Conservation (phyloP, 2,329 filamentous ascomycete genomes). For the Cladophialophora psammophila region DNA sequence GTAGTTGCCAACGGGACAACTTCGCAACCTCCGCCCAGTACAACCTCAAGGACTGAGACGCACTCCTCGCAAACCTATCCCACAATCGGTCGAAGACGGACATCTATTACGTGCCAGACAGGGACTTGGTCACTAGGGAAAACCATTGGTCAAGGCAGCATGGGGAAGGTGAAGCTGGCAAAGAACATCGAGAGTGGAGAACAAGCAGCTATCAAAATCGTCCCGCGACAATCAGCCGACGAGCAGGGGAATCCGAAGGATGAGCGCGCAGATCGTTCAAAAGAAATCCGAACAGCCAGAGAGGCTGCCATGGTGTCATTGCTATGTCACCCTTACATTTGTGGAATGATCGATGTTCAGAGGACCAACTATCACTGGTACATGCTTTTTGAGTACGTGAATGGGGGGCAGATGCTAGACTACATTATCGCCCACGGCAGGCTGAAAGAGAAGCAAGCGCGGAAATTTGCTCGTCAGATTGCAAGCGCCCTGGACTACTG, state of each 20-base stretch:
- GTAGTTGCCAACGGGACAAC: conserved; percentile 60
- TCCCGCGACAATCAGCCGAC: conserved; percentile 86
- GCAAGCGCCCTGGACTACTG: conserved; percentile 96
- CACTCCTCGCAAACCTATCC: conserved; percentile 50
- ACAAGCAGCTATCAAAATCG: conserved; percentile 97
- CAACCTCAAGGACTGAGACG: conserved; percentile 57
- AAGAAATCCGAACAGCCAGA: conserved; percentile 91
- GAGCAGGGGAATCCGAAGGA: conserved; percentile 76
- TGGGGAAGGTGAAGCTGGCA: conserved; percentile 98
- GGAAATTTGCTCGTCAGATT: conserved; percentile 97
- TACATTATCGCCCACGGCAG: conserved; percentile 99
- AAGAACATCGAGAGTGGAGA: conserved; percentile 89
- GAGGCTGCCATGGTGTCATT: conserved; percentile 97
- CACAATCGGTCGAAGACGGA: conserved; percentile 64
- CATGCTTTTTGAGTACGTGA: conserved; percentile 99
- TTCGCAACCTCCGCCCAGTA: conserved; percentile 56
- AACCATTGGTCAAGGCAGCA: conserved; percentile 95
- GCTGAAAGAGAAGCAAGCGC: conserved; percentile 96
- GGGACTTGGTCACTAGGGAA: conserved; percentile 96
- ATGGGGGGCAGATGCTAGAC: conserved; percentile 98
- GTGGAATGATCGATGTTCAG: conserved; percentile 92
- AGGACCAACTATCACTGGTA: conserved; percentile 99
- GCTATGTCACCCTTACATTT: conserved; percentile 93
- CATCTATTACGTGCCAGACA: conserved; percentile 86
- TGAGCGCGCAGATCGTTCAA: conserved; percentile 92